phyloP scores from a whole-genome alignment of 495 filamentous ascomycete species.

The Penicillium cosmopolitanum region DNA sequence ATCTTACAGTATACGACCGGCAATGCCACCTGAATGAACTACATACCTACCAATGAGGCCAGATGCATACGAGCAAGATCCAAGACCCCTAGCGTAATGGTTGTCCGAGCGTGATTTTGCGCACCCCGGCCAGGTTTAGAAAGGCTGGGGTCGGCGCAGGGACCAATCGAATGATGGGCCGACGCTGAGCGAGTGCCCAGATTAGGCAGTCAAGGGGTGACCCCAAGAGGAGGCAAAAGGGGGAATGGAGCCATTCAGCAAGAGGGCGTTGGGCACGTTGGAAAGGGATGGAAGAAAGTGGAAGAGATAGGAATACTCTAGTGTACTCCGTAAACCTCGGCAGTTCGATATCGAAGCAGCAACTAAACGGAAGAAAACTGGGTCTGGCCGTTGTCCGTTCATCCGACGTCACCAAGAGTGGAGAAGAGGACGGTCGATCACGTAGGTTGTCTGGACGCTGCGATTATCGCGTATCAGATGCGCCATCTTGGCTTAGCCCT shows the following conservation, averaged over 20 bases:
- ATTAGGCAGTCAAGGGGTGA: background rate
- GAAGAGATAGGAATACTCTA: background rate
- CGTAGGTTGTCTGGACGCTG: slow-evolving; percentile 10
- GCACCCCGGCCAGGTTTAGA: slow-evolving; percentile 12
- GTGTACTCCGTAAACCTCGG: slow-evolving; percentile 20
- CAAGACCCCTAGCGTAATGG: slow-evolving; percentile 8
- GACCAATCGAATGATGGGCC: slow-evolving; percentile 5
- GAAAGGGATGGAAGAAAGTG: slow-evolving; percentile 10
- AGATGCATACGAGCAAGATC: slow-evolving; percentile 1
- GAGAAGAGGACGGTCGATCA: slow-evolving; percentile 14
- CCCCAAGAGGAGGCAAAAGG: background rate
- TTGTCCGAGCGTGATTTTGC: slow-evolving; percentile 5
- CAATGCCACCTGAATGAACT: slow-evolving; percentile 23
- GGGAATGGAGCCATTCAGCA: background rate
- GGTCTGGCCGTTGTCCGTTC: slow-evolving; percentile 26
- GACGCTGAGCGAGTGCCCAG: background rate
- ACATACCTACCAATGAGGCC: slow-evolving; percentile 13
- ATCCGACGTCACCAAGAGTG: slow-evolving; percentile 31
- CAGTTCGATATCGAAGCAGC: slow-evolving; percentile 5
- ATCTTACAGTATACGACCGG: slow-evolving; percentile 17
- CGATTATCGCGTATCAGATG: slow-evolving; percentile 25
- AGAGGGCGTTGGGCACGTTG: background rate
- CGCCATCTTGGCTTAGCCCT: background rate
- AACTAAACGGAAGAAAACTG: slow-evolving; percentile 27
- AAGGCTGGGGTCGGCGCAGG: slow-evolving; percentile 3